Percentiles rank a stretch among this genome's conserved stretches.
These are phyloP conservation scores for Aspergillus leporis DNA, from an alignment of 495 filamentous ascomycete genomes.

Conservation along the genomic window DNA sequence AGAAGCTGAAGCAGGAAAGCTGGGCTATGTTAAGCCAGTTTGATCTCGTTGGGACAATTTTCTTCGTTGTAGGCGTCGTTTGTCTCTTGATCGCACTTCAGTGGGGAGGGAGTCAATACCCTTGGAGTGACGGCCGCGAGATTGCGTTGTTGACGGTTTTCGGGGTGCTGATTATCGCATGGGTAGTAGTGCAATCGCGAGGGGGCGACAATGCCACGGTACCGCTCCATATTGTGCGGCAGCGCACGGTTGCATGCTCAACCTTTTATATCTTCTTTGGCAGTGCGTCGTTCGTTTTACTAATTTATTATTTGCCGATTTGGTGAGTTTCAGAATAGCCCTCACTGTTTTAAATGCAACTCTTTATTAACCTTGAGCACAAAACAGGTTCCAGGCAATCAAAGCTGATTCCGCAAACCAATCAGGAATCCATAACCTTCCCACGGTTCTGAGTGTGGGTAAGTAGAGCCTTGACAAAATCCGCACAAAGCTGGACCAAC, in stretches of 20 bases:
- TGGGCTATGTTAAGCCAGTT: constrained; percentile 47
- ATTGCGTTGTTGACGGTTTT: constrained; percentile 49
- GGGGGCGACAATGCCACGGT: constrained; percentile 59
- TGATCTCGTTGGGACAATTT: constrained; percentile 41
- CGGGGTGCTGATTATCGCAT: constrained; percentile 43
- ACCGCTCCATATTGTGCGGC: constrained; percentile 58
- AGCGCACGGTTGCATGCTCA: constrained; percentile 50
- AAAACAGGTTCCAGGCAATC: constrained; percentile 70
- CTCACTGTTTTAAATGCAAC: no score
- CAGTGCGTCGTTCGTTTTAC: constrained; percentile 54
- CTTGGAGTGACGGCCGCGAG: no score
- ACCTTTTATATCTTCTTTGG: constrained; percentile 36
- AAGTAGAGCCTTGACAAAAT: constrained; percentile 1
- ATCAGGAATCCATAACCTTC: constrained; percentile 45
- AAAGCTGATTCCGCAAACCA: constrained; percentile 56
- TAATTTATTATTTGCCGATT: constrained; percentile 63
- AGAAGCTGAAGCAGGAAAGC: not conserved
- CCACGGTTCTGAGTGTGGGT: constrained; percentile 19
- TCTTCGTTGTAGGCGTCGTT: constrained; percentile 13
- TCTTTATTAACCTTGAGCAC: no score
- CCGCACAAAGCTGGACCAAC: no score
- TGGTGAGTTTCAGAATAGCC: no score
- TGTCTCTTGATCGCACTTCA: constrained; percentile 20
- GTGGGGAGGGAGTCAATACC: constrained; percentile 41
- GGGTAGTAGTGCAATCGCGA: constrained; percentile 49